These are phyloP conservation scores for Xylaria sp. DNA, from an alignment of 2,329 filamentous ascomycete genomes.

Conservation along the genomic window DNA sequence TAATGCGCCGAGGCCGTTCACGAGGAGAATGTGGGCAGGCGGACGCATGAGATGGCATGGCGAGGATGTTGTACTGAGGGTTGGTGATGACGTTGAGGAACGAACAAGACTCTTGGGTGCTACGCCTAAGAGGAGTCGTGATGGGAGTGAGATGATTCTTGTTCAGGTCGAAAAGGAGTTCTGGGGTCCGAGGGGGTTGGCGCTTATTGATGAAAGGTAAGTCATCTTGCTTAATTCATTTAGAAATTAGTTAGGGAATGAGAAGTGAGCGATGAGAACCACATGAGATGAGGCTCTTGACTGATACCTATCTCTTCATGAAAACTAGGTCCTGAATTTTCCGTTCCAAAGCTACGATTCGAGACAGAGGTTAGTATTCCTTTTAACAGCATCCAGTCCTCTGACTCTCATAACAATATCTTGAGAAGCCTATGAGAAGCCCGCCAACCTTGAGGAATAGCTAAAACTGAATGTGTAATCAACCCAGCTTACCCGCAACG, in stretches of 20 bases:
- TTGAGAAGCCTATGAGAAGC: background rate
- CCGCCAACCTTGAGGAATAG: background rate
- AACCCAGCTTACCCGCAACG: slow-evolving; percentile 44
- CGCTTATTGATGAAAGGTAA: slow-evolving; percentile 63
- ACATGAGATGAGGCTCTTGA: slow-evolving; percentile 7
- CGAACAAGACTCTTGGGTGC: slow-evolving; percentile 65
- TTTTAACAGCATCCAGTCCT: background rate
- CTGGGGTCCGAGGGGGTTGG: slow-evolving; percentile 60
- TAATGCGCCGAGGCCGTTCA: slow-evolving; percentile 69
- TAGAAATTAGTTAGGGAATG: no score
- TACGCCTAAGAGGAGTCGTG: slow-evolving; percentile 59
- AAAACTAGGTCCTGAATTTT: slow-evolving; percentile 57
- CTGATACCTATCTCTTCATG: background rate
- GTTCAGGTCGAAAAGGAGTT: slow-evolving; percentile 72
- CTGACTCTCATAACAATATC: no score
- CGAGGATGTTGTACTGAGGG: slow-evolving; percentile 54
- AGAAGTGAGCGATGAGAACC: background rate
- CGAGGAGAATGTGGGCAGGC: slow-evolving; percentile 74
- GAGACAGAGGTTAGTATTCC: slow-evolving; percentile 20
- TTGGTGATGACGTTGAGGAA: slow-evolving; percentile 54
- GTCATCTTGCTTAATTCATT: slow-evolving; percentile 54
- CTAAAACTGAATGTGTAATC: background rate
- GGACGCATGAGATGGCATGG: slow-evolving; percentile 58
- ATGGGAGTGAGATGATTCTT: slow-evolving; percentile 62
- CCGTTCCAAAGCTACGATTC: slow-evolving; percentile 50